Evolutionary conservation across 305 asterid genomes (phyloP).

Genomic region (Fraxinus baroniana): DNA sequence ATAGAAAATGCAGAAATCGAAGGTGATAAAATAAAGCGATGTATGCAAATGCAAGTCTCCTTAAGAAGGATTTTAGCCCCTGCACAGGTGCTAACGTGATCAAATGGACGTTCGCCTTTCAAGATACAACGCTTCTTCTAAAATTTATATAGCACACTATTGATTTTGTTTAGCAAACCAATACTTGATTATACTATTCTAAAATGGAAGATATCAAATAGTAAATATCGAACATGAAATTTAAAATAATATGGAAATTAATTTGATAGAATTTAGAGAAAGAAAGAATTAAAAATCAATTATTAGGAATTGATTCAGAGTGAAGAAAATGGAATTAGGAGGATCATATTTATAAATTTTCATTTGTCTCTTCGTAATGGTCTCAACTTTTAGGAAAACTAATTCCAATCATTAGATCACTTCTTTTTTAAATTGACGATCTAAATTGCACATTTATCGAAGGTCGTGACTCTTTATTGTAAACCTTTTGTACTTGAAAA

Average conservation of each 20-base stretch:
- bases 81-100: neutral
- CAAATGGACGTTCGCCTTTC: no score
- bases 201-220: neutral
- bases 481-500: neutral
- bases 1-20: neutral
- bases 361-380: neutral
- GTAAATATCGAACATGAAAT: neutral
- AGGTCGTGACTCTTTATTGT: neutral
- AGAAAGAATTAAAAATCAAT: neutral
- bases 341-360: neutral
- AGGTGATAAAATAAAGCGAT: neutral
- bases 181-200: no score
- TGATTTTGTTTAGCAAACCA: neutral
- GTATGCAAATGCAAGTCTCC: neutral
- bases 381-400: neutral
- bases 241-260: neutral
- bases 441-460: neutral
- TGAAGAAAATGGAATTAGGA: neutral
- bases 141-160: neutral
- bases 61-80: neutral
- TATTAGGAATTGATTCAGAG: neutral
- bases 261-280: neutral
- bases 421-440: neutral
- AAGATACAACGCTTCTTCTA: neutral
- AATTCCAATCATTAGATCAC: neutral